Evolutionary conservation across 2,329 filamentous ascomycete species (phyloP), one percentile per base, ranked within the genome.

Genomic region (Cercospora nicotianae): DNA sequence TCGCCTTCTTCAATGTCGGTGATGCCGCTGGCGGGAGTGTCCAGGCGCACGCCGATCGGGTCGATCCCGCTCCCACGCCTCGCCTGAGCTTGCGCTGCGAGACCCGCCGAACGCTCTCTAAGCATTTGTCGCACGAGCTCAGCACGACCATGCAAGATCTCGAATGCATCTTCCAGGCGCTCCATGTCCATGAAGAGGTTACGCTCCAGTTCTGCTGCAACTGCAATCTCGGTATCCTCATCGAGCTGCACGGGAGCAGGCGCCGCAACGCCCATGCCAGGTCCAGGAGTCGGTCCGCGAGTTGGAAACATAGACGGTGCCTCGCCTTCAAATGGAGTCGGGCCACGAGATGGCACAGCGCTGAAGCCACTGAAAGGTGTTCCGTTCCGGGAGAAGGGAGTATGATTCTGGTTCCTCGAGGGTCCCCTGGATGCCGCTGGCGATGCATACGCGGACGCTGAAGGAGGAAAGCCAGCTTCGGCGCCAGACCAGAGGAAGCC

Each of bases 141-240:
- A 1, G 94, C 94, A 75, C 90, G 90, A 72, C 88, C 87, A 77
- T 98, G 94, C n/a, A 98, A 84, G 30, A 88, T 89, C 81, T 98
- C 94, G 74, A 98, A 97, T 0, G 94, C 93, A 76, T 97, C 93
- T 79, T 98, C 94, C 26, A 98, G 86, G 0, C 89, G 89, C 80
- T 98, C 94, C 94, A 98, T 98, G 69, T 94, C 92, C 36, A 89
- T 86, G 80, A 94, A 97, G 67, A 98, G 96, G 76, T 97, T 93
- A 6, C 93, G 89, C 80, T 98, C 94, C 45, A 97, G 89, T 80
- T 97, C 94, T 7, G 93, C 93, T 5, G 97, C 85, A 1, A 92
- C 91, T 0, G 91, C 91, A 75, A 97, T 94, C 78, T 97, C 94
- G 64, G 92, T 92, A 76, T 98, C 94, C 79, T 98, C 94, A 77